Percentiles rank a stretch among this genome's conserved stretches.
Conservation (phyloP, 2,329 filamentous ascomycete species). For the Xylariales sp. region DNA sequence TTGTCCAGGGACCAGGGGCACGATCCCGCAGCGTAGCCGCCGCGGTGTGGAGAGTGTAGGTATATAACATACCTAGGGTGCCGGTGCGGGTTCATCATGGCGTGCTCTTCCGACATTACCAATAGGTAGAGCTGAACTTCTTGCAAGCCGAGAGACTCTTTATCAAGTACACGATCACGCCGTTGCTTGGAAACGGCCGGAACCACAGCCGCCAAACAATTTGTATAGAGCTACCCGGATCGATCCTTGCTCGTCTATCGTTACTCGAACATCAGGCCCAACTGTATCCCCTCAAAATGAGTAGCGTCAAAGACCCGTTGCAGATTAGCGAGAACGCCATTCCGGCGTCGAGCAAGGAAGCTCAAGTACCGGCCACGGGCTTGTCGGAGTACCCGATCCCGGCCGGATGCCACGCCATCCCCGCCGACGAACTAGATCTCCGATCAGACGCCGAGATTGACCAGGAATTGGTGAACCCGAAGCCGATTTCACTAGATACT, state of each 20-base stretch:
- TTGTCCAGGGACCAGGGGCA: conserved; percentile 12
- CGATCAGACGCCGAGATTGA: conserved; percentile 61
- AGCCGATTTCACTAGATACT: conserved; percentile 49
- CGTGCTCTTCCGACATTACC: conserved; percentile 26
- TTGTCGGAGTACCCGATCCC: conserved; percentile 50
- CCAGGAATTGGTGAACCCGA: conserved; percentile 54
- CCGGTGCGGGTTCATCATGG: conserved; percentile 27
- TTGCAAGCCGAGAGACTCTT: background rate
- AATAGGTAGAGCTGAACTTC: conserved; percentile 5
- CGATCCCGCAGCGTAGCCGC: conserved; percentile 6
- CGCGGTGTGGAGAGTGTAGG: conserved; percentile 23
- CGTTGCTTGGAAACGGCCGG: background rate
- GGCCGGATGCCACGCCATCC: conserved; percentile 56
- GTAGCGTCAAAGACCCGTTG: conserved; percentile 24
- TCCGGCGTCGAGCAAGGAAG: conserved; percentile 33
- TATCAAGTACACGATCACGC: background rate
- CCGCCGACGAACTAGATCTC: conserved; percentile 56
- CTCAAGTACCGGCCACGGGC: conserved; percentile 13
- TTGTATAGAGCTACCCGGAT: background rate
- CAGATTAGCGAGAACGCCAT: conserved; percentile 26
- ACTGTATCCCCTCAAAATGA: conserved; percentile 19
- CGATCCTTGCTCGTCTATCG: background rate
- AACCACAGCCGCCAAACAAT: conserved; percentile 1
- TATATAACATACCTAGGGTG: conserved; percentile 28
- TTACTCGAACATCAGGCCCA: background rate